Base-by-base conservation (phyloP, 2,329 filamentous ascomycete species). In the Aspergillus sp. region DNA sequence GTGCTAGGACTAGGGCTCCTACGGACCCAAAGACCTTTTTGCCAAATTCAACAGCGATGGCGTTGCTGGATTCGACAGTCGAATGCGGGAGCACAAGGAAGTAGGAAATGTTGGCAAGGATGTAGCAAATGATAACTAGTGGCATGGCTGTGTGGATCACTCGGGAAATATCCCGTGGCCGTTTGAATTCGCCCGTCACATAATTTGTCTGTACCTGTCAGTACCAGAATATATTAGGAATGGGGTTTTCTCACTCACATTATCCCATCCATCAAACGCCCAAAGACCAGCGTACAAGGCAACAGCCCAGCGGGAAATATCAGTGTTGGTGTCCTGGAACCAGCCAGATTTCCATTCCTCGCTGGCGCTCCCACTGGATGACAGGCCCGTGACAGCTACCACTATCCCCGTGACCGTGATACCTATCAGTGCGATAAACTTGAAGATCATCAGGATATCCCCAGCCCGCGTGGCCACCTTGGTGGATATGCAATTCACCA, bases 251-350 rank as follows among this genome's bases (percentile, higher is more conserved):
- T 19, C 19, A 75, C 85, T 72, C 71, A 93, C 88, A 66, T 98
- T 98, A 64, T 98, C 93, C 93, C 93, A 98, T 29, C 93, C 93
- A 64, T 98, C 93, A 69, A 93, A 98, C 1, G 93, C 93, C 93
- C 93, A 98, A 4, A 98, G 76, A 6, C 93, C 93, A 10, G 89
- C 91, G 65, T 98, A 98, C 41, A 98, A 71, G 0, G 93, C 93
- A 41, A 98, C 85, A 3, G 93, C 93, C 86, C 90, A 97, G 55
- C 83, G 83, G 41, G 85, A 94, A 43, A 86, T 77, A 63, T 90
- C 85, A 9, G 75, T 80, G 52, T 80, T 88, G 4, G 91, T 96
- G 47, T 85, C 83, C 46, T 88, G 83, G 61, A 97, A 97, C 91
- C 93, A 96, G 41, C 82, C 80, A 2, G 79, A 80, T 66, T 93